Evolutionary conservation across 106 monocot species (phyloP), one percentile per base, ranked within the genome.

Genomic region (Apostasia ramifera): DNA sequence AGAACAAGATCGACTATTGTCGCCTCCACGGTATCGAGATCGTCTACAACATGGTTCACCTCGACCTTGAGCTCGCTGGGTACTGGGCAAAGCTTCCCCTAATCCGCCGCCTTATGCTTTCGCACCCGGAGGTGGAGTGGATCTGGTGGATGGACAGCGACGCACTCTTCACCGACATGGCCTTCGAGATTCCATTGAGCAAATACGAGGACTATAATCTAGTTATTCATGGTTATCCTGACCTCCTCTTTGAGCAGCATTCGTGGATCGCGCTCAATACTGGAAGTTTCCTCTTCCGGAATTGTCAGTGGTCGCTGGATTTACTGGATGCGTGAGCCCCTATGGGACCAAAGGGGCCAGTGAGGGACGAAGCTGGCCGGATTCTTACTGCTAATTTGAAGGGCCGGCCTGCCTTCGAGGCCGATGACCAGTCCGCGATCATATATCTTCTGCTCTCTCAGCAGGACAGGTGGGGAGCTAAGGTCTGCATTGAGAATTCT

Each of bases 91-190:
- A 91, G 73, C 81, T 91, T 4, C 90, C 90, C 7, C 64, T 91
- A 55, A 61, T 86, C 39, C 77, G 90, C 3, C 63, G 68, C 39
- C 78, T 91, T 40, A 83, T 91, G 81, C 66, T 91, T 1, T 83
- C 90, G 7, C 90, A 91, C 57, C 90, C 90, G 57, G 90, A 91
- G 79, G 70, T 86, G 11, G 90, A 91, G 74, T 91, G 90, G 90
- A 76, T 91, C 76, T 91, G 90, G 90, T 91, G 90, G 90, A 83
- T 91, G 81, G 90, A 91, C 79, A 83, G 83, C 74, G 90, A 91
- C 70, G 90, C 90, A 8, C 63, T 91, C 15, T 86, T 91, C 72
- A 91, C 90, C 54, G 90, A 91, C 81, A 86, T 91, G 90, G 76
- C 77, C 40, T 91, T 91, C 53, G 81, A 86, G 79, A 52, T 91